Conservation (phyloP, 495 filamentous ascomycete genomes). For the Trichoderma virens region DNA sequence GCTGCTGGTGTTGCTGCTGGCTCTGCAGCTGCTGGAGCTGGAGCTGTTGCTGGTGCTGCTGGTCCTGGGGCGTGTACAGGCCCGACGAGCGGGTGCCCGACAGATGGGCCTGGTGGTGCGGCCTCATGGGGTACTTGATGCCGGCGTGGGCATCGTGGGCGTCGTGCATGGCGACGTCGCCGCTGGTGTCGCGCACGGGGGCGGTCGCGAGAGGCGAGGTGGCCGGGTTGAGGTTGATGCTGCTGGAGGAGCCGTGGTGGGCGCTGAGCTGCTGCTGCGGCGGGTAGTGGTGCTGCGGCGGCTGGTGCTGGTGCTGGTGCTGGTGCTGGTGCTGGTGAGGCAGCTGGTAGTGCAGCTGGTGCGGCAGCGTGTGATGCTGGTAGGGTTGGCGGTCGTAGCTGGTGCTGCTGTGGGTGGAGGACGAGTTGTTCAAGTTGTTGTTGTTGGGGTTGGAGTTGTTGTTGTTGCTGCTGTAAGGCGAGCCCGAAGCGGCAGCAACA, state of each 20-base stretch:
- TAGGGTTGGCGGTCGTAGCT: neutral
- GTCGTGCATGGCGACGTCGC: conserved; percentile 88
- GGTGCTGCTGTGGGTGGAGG: neutral
- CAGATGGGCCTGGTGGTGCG: conserved; percentile 54
- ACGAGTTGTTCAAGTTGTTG: no score
- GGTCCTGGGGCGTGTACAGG: conserved; percentile 58
- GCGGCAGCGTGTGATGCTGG: conserved; percentile 21
- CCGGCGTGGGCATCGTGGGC: conserved; percentile 68
- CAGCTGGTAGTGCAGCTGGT: conserved; percentile 25
- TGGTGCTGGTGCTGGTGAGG: conserved; percentile 28
- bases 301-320: conserved; percentile 21
- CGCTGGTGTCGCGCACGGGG: conserved; percentile 64
- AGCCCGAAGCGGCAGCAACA: neutral
- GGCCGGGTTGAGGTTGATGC: conserved; percentile 33
- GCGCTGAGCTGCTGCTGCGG: conserved; percentile 34
- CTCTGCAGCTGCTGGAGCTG: neutral
- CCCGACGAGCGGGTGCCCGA: conserved; percentile 34
- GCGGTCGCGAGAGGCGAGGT: conserved; percentile 59
- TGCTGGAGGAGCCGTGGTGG: neutral
- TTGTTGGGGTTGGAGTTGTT: neutral
- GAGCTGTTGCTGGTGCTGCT: neutral
- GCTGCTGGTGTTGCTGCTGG: neutral
- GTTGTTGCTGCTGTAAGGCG: neutral
- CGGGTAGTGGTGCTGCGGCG: conserved; percentile 39
- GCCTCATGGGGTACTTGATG: conserved; percentile 67